Evolutionary conservation across 2,329 filamentous ascomycete species (phyloP), one percentile per base, ranked within the genome.

Genomic region (Epichloe uncinata): DNA sequence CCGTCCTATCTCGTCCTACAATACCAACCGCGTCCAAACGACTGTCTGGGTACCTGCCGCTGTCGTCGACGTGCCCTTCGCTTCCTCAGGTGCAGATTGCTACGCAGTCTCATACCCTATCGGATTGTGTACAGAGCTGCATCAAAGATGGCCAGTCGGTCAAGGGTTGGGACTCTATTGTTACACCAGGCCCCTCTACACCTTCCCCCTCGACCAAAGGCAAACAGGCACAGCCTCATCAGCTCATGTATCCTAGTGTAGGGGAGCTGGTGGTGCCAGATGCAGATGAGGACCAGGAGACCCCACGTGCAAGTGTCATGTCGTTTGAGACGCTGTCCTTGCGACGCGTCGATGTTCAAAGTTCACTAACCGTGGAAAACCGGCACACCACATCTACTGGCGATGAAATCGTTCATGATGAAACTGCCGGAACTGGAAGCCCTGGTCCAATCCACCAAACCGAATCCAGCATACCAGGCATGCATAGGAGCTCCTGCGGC

Each of bases 61-160:
- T 49, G 22, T 48, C 51, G 20, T 53, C 48, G 22, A 51, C 49
- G 11, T 53, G 45, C 33, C 49, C 51, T 18, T 48, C 33, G n/a
- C 42, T 53, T n/a, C 33, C 44, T 12, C 43, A 37, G n/a, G 41
- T 18, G 22, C 16, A 44, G 26, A 34, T 37, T 20, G 42, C 30
- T 3, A 13, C 34, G 26, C 42, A 37, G 20, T 26, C 43, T 41
- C 47, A 50, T 35, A 42, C 33, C 18, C 18, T 52, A 15, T 50
- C 48, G 20, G 45, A 43, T 22, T 52, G 51, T 41, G n/a, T 18
- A 15, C 44, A 50, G 18, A 41, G 38, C 13, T 16, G 35, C 20
- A 36, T 42, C 26, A 45, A 35, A 33, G 37, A 44, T 36, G 35
- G 15, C n/a, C 26, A 18, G 8, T 50, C 38, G 45, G 40, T 4